Percentiles rank a stretch among this genome's conserved stretches.
Evolutionary conservation across 2,329 filamentous ascomycete species (phyloP).

Genomic region (Trichoderma sp.): DNA sequence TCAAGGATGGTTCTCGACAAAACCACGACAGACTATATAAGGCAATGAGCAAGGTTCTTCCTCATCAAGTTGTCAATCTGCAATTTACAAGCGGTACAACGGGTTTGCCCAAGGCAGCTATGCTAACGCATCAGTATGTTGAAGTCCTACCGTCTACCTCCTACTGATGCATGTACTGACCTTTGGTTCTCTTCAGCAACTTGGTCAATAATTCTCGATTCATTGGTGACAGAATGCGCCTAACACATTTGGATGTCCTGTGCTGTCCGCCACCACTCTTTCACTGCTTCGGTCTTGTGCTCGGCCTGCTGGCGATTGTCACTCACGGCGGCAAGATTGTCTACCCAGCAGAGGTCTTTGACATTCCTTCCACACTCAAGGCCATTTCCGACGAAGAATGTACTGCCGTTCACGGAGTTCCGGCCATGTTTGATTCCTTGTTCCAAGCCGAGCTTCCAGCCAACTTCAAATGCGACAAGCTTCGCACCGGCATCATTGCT

Average conservation of each 20-base stretch:
- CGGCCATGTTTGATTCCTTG: slow-evolving; percentile 76
- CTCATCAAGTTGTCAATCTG: slow-evolving; percentile 68
- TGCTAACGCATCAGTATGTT: slow-evolving; percentile 66
- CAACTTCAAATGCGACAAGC: slow-evolving; percentile 45
- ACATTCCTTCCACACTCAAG: slow-evolving; percentile 61
- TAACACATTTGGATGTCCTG: slow-evolving; percentile 63
- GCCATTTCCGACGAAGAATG: slow-evolving; percentile 65
- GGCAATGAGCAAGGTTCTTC: slow-evolving; percentile 53
- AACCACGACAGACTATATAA: slow-evolving; percentile 50
- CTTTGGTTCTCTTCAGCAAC: slow-evolving; percentile 39
- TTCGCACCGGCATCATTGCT: slow-evolving; percentile 76
- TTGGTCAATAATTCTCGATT: slow-evolving; percentile 65
- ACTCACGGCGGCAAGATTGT: slow-evolving; percentile 75
- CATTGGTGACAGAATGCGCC: slow-evolving; percentile 70
- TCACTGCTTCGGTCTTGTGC: slow-evolving; percentile 80
- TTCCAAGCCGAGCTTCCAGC: slow-evolving; percentile 45
- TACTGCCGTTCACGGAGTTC: slow-evolving; percentile 76
- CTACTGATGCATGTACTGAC: background rate
- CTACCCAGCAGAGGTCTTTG: slow-evolving; percentile 72
- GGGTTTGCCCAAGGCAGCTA: slow-evolving; percentile 68
- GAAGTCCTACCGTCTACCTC: too few species aligned
- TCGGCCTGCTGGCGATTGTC: slow-evolving; percentile 68
- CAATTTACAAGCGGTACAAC: slow-evolving; percentile 77
- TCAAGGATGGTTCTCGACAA: slow-evolving; percentile 49
- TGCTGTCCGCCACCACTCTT: slow-evolving; percentile 83